Evolutionary conservation across 768 basidiomycete species (phyloP), one percentile per base, ranked within the genome.

Genomic region (Gyrodon lividus): DNA sequence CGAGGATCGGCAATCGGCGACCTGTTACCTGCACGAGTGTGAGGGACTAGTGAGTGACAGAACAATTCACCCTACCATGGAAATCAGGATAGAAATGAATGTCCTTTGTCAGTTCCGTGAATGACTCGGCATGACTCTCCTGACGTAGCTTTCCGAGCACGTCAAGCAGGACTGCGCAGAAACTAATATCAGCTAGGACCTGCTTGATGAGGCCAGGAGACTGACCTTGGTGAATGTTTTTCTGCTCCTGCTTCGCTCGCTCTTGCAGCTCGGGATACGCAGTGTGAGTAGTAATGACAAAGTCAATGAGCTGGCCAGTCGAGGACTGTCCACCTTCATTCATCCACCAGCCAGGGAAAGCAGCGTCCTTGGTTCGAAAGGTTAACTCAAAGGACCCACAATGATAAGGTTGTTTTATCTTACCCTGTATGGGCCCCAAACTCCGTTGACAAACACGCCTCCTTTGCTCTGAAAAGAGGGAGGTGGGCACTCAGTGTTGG

Each of bases 251-350:
- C 59, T 85, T 79, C 0, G 84, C 84, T 9, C 78, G 60, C 50
- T 84, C 79, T 41, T 84, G 73, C 20, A 97, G 82, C 51, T 83
- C 77, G 8, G 76, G 67, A 59, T 91, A 91, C 1, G 96, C 91
- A 3, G 89, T 83, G 63, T 99, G 97, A 0, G 91, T 98, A 9
- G 84, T 91, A 52, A 98, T 79, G 64, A 95, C 87, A 66, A 97
- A 98, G 63, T 99, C 92, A 48, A 99, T 93, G 8, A 98, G 79
- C 85, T 66, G 45, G n/a, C 97, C 97, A 0, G 97, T 99, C 1
- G 94, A 95, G 7, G 94, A 97, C 70, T 99, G 97, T 2, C 97
- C 97, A 34, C 96, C 97, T 71, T 99, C 97, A 63, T 95, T 99
- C 93, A 98, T 97, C 97, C 96, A 99, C 87, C 92, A 95, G 16